These are phyloP conservation scores for Pichia gijzeniarum DNA, from an alignment of 805 yeast species.

Conservation along the genomic window DNA sequence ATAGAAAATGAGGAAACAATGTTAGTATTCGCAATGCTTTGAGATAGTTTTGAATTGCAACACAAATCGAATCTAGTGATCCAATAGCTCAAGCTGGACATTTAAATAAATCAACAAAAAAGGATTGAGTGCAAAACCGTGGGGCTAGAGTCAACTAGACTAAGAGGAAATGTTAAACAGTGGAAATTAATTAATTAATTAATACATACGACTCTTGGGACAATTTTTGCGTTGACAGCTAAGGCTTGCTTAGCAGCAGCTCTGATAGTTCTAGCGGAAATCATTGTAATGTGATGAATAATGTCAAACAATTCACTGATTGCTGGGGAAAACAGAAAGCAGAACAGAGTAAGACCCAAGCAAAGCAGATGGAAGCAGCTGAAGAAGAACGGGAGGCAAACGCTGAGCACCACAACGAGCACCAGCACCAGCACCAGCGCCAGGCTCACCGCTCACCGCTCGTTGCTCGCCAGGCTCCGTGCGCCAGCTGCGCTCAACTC, in stretches of 20 bases:
- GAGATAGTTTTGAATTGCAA: neutral
- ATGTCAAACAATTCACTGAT: constrained; percentile 6
- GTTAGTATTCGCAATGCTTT: constrained; percentile 15
- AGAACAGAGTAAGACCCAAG: constrained; percentile 1
- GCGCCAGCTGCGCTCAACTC: too few species aligned
- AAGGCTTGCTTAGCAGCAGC: constrained; percentile 76
- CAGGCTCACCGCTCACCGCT: neutral
- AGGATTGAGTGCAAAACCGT: too few species aligned
- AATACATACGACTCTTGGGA: constrained; percentile 41
- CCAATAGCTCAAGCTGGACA: too few species aligned
- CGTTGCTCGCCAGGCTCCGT: too few species aligned
- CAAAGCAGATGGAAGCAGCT: too few species aligned
- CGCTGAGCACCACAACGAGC: neutral
- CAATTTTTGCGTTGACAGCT: constrained; percentile 43
- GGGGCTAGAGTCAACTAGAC: too few species aligned
- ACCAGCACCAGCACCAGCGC: neutral
- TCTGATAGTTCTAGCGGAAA: constrained; percentile 82
- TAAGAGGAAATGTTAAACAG: too few species aligned
- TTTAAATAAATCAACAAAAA: too few species aligned
- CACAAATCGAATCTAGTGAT: too few species aligned
- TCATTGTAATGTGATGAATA: constrained; percentile 41
- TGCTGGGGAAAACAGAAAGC: neutral
- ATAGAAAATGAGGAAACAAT: constrained; percentile 4
- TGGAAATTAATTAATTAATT: too few species aligned
- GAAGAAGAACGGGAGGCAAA: neutral